Percentiles rank a stretch among this genome's conserved stretches.
Conservation (phyloP, 2,329 filamentous ascomycete genomes). For the Ceratocystis huliohia region DNA sequence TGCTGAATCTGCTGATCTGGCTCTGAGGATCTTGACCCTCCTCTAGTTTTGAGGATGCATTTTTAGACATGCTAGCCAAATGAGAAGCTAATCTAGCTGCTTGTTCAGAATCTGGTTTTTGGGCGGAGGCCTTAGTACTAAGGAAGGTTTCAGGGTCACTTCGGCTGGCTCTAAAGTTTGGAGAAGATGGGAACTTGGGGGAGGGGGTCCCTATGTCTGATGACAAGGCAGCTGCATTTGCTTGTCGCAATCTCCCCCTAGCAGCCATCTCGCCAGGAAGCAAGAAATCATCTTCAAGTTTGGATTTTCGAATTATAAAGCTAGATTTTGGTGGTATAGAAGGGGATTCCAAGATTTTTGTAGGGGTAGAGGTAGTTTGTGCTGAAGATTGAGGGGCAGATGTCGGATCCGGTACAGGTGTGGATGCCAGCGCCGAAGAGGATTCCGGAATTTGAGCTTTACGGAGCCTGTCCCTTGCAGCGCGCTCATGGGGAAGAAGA, state of each 20-base stretch:
- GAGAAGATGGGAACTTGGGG: background rate
- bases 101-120: background rate
- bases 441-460: background rate
- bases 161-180: background rate
- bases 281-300: slow-evolving; percentile 12
- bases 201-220: background rate
- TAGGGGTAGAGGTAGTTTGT: background rate
- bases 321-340: background rate
- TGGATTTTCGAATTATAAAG: slow-evolving; percentile 13
- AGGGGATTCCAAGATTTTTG: background rate
- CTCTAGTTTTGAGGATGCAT: background rate
- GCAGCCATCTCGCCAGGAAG: slow-evolving; percentile 11
- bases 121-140: no score
- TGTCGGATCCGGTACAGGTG: background rate
- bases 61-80: background rate
- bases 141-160: background rate
- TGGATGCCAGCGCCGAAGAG: background rate
- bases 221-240: background rate
- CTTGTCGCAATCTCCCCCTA: background rate
- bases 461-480: background rate
- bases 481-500: slow-evolving; percentile 3
- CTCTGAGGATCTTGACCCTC: slow-evolving; percentile 1
- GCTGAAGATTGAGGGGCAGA: background rate
- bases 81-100: background rate
- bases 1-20: slow-evolving; percentile 15